Percentiles rank a stretch among this genome's conserved stretches.
Conservation (phyloP, 495 filamentous ascomycete species). For the Cudoniella acicularis region DNA sequence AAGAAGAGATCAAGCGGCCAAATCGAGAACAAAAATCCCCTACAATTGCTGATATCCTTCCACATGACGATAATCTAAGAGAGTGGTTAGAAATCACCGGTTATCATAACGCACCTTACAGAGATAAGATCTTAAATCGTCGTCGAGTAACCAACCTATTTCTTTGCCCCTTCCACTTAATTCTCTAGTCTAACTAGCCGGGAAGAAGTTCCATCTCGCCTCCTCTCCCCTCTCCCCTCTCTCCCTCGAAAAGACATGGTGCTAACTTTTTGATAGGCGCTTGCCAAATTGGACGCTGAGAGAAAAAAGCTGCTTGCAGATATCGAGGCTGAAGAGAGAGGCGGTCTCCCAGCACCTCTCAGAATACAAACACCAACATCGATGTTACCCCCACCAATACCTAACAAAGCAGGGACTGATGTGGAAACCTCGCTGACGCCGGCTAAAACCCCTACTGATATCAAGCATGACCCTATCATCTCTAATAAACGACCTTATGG, state of each 20-base stretch:
- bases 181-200: no score
- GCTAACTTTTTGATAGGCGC: no score
- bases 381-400: slow-evolving; percentile 18
- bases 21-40: neutral
- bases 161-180: no score
- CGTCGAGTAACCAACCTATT: no score
- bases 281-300: slow-evolving; percentile 40
- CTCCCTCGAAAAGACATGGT: no score
- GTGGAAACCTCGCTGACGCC: slow-evolving; percentile 5
- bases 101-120: slow-evolving; percentile 49
- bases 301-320: slow-evolving; percentile 35
- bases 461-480: neutral
- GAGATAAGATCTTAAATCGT: slow-evolving; percentile 42
- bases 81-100: slow-evolving; percentile 61
- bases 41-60: slow-evolving; percentile 11
- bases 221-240: no score
- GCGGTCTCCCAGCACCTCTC: slow-evolving; percentile 15
- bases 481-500: slow-evolving; percentile 21
- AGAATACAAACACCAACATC: slow-evolving; percentile 8
- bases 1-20: slow-evolving; percentile 3
- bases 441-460: slow-evolving; percentile 15
- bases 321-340: slow-evolving; percentile 28
- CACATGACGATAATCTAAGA: slow-evolving; percentile 42
- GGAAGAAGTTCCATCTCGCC: no score
- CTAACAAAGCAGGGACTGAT: neutral